Percentiles rank a stretch among this genome's conserved stretches.
phyloP scores from a whole-genome alignment of 2,329 filamentous ascomycete species.

The Penicillium palitans region DNA sequence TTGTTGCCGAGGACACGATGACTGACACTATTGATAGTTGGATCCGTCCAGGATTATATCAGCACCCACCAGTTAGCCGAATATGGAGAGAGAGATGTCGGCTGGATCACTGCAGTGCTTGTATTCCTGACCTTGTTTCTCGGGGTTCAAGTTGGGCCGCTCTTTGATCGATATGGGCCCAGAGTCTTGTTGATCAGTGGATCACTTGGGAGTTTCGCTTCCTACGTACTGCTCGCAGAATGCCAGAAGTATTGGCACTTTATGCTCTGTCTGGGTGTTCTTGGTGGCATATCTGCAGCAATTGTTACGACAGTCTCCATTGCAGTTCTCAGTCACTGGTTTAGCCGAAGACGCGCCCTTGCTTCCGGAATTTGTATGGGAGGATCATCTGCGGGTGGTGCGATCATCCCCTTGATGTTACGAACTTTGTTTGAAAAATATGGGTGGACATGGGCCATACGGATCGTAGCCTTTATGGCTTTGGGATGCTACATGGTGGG shows the following conservation, averaged over 20 bases:
- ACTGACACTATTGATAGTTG: conserved; percentile 33
- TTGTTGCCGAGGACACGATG: not conserved
- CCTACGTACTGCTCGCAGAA: conserved; percentile 50
- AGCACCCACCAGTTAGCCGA: conserved; percentile 46
- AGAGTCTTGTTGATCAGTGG: conserved; percentile 43
- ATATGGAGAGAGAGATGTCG: conserved; percentile 48
- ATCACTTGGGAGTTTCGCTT: conserved; percentile 38
- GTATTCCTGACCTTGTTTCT: conserved; percentile 49
- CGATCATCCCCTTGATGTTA: conserved; percentile 40
- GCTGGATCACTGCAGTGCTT: conserved; percentile 53
- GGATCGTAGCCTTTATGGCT: conserved; percentile 40
- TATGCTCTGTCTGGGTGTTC: conserved; percentile 40
- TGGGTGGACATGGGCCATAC: conserved; percentile 41
- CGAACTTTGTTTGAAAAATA: conserved; percentile 32
- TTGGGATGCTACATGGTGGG: conserved; percentile 35
- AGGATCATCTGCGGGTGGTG: conserved; percentile 41
- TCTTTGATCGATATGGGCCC: conserved; percentile 53
- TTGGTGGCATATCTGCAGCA: conserved; percentile 39
- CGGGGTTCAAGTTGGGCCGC: conserved; percentile 51
- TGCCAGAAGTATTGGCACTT: conserved; percentile 54
- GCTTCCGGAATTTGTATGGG: conserved; percentile 45
- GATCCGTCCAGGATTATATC: conserved; percentile 52
- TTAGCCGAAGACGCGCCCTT: conserved; percentile 38
- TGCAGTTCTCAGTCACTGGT: conserved; percentile 45
- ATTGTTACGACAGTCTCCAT: conserved; percentile 41